These are phyloP conservation scores for Barnettozyma pratensis DNA, from an alignment of 805 yeast genomes.

Conservation along the genomic window DNA sequence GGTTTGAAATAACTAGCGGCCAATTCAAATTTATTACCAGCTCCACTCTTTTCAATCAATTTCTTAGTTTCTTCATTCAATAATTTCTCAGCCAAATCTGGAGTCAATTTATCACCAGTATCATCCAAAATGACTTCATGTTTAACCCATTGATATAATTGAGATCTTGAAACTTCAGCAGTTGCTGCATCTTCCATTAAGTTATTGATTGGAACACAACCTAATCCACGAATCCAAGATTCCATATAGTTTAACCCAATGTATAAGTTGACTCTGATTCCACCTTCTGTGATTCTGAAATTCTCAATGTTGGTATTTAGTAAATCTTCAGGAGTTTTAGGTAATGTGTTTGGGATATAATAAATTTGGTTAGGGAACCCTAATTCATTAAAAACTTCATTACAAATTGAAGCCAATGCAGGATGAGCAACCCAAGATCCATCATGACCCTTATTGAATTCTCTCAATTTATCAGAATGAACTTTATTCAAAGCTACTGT, in stretches of 20 bases:
- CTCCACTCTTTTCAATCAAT: constrained; percentile 38
- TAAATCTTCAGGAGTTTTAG: constrained; percentile 51
- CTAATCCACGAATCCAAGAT: constrained; percentile 80
- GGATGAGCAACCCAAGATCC: constrained; percentile 92
- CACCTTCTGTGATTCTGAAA: constrained; percentile 61
- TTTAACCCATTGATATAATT: constrained; percentile 78
- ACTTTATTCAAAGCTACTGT: constrained; percentile 66
- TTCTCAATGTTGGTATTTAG: constrained; percentile 58
- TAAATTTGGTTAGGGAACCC: constrained; percentile 76
- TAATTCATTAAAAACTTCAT: constrained; percentile 70
- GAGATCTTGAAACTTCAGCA: constrained; percentile 81
- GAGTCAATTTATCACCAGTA: constrained; percentile 52
- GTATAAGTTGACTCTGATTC: constrained; percentile 65
- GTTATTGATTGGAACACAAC: constrained; percentile 82
- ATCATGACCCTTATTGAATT: constrained; percentile 74
- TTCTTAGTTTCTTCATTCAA: constrained; percentile 59
- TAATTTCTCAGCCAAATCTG: constrained; percentile 50
- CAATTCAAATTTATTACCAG: constrained; percentile 56
- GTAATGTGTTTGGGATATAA: constrained; percentile 38
- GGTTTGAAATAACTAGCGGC: constrained; percentile 69
- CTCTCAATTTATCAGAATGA: constrained; percentile 69
- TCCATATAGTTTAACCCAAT: constrained; percentile 80
- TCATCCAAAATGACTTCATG: constrained; percentile 58
- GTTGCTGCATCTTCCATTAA: constrained; percentile 91
- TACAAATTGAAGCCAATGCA: constrained; percentile 69